phyloP scores from a whole-genome alignment of 805 yeast species.

The Peterozyma xylosa region DNA sequence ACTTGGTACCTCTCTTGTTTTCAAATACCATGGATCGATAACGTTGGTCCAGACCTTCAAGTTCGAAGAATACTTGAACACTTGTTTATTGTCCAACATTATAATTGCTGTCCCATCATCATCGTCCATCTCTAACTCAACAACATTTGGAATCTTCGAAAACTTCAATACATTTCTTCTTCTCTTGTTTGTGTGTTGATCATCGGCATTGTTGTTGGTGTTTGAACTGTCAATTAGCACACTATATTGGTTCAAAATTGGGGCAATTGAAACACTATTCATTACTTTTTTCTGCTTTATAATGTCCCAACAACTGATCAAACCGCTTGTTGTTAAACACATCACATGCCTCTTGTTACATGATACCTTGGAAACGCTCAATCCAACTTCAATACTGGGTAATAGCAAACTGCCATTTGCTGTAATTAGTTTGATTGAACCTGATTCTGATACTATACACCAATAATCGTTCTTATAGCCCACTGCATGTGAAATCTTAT shows the following conservation, averaged over 20 bases:
- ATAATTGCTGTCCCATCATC: constrained; percentile 35
- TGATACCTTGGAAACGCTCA: constrained; percentile 29
- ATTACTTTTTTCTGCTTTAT: constrained; percentile 23
- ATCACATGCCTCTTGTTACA: constrained; percentile 27
- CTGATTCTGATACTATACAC: constrained; percentile 52
- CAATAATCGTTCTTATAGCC: constrained; percentile 31
- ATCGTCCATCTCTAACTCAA: constrained; percentile 25
- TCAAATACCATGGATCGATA: constrained; percentile 29
- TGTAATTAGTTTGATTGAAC: constrained; percentile 39
- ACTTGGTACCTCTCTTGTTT: not conserved
- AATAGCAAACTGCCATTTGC: constrained; percentile 36
- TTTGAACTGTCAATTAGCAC: constrained; percentile 8
- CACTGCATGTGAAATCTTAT: constrained; percentile 39
- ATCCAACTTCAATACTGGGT: constrained; percentile 48
- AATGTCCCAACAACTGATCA: constrained; percentile 45
- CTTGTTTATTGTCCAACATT: constrained; percentile 27
- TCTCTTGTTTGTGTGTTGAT: constrained; percentile 9
- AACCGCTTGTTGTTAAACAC: constrained; percentile 42
- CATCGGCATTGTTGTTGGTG: constrained; percentile 7
- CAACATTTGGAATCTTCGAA: constrained; percentile 15
- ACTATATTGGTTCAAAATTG: constrained; percentile 35
- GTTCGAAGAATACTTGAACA: constrained; percentile 32
- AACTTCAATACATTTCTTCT: constrained; percentile 16
- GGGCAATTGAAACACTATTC: constrained; percentile 42
- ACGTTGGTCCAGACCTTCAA: constrained; percentile 40